Evolutionary conservation across 441 rosid species (phyloP).

Genomic region (Corymbia citriodora): DNA sequence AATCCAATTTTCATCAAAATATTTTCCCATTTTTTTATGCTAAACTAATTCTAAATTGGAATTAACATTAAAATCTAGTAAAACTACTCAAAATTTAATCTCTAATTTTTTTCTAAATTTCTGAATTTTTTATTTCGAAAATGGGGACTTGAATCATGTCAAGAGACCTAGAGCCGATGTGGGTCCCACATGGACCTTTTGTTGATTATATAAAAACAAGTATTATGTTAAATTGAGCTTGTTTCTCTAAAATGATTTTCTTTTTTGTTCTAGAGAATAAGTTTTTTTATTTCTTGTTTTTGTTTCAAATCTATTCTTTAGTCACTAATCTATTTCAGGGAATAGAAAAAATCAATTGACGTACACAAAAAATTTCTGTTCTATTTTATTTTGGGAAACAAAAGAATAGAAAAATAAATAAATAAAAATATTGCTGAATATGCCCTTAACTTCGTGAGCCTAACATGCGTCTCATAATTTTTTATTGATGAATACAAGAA

Average conservation of each 20-base stretch:
- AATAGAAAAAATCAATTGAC: not conserved
- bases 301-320: not conserved
- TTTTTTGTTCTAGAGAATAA: too few relatives aligned
- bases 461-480: not conserved
- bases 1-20: too few relatives aligned
- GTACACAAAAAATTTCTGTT: not conserved
- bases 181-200: not conserved
- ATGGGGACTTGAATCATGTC: not conserved
- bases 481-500: too few relatives aligned
- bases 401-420: too few relatives aligned
- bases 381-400: not conserved
- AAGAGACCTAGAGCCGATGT: not conserved
- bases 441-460: not conserved
- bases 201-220: too few relatives aligned
- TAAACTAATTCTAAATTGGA: not conserved
- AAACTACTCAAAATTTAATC: too few relatives aligned
- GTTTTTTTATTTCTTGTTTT: too few relatives aligned
- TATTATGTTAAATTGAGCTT: not conserved
- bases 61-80: not conserved
- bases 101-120: not conserved
- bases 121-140: not conserved
- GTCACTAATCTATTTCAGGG: not conserved
- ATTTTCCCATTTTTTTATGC: not conserved
- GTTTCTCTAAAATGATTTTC: not conserved
- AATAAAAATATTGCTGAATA: too few relatives aligned